Evolutionary conservation across 176 grass and related monocot species (phyloP), one percentile per base, ranked within the genome.

Genomic region (Saccharum officinarum): DNA sequence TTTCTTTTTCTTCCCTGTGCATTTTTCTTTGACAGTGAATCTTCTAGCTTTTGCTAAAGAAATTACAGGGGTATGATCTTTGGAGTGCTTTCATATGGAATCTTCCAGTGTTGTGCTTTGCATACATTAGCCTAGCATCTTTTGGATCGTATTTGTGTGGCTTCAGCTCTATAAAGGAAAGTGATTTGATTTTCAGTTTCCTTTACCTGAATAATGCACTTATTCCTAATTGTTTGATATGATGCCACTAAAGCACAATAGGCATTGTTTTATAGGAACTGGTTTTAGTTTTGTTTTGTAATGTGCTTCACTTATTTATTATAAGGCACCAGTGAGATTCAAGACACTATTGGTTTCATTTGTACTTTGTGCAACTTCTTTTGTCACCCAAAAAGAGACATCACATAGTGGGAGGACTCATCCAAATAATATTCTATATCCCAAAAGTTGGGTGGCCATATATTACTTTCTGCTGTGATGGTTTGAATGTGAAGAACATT

Each of bases 11-110:
- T 54, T 69, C 3, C 6, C 4, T 42, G 36, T 36, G 30, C 2
- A 0, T 3, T 55, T 65, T 45, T 60, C 66, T 73, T 49, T 39
- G 42, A 17, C 9, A 12, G 31, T 44, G 47, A 25, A 47, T 31
- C 59, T 80, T 87, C 46, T 80, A 69, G 61, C 28, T 9, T 67
- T 40, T 79, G 17, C 12, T 67, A 60, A 83, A 83, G 39, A 75
- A 80, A 75, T 57, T 66, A 50, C 70, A 87, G n/a, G n/a, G 40
- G 38, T 25, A 62, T 60, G 22, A 7, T 83, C 59, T 67, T 22
- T 67, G 3, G 61, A 87, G 80, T 84, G 69, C 69, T 90, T 87
- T 64, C 18, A 69, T 80, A 62, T 38, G 31, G 75, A 83, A 87
- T 91, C 75, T 87, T 75, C 30, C 80, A 69, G 49, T 28, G 55